Conservation (phyloP, 345 rosid species). For the Mangifera indica region DNA sequence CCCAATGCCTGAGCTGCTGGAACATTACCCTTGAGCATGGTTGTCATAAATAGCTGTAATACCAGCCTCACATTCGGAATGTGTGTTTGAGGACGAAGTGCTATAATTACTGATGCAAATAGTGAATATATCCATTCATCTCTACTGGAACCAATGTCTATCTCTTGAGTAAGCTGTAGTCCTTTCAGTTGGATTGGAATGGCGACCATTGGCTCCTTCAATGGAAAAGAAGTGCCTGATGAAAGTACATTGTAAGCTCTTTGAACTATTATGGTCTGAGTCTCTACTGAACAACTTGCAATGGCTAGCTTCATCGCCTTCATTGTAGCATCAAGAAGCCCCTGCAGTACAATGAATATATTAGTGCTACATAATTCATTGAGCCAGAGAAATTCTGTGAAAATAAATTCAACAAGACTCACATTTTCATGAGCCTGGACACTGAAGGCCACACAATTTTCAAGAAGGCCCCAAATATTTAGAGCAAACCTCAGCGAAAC, state of each 20-base stretch:
- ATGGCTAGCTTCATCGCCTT: conserved; percentile 63
- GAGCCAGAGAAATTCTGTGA: background rate
- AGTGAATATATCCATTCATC: conserved; percentile 71
- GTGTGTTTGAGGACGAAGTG: conserved; percentile 52
- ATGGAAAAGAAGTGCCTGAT: conserved; percentile 44
- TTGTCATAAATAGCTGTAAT: conserved; percentile 40
- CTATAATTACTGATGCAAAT: conserved; percentile 73
- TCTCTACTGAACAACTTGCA: conserved; percentile 59
- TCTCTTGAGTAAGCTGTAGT: conserved; percentile 29
- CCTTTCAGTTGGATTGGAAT: conserved; percentile 34
- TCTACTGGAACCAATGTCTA: conserved; percentile 38
- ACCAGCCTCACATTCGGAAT: conserved; percentile 60
- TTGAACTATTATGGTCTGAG: conserved; percentile 62
- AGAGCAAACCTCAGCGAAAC: conserved; percentile 46
- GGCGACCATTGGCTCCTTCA: conserved; percentile 37
- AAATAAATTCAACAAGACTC: conserved; percentile 24
- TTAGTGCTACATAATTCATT: conserved; percentile 1
- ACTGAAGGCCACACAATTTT: conserved; percentile 35
- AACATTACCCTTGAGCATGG: conserved; percentile 56
- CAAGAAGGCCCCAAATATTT: conserved; percentile 68
- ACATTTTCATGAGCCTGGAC: conserved; percentile 40
- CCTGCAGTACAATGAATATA: conserved; percentile 39
- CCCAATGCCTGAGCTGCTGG: conserved; percentile 85
- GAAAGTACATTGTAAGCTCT: conserved; percentile 57
- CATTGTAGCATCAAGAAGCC: conserved; percentile 65